Conservation (phyloP, 371 early-diverging fungal species). For the Mucor velutinosus region DNA sequence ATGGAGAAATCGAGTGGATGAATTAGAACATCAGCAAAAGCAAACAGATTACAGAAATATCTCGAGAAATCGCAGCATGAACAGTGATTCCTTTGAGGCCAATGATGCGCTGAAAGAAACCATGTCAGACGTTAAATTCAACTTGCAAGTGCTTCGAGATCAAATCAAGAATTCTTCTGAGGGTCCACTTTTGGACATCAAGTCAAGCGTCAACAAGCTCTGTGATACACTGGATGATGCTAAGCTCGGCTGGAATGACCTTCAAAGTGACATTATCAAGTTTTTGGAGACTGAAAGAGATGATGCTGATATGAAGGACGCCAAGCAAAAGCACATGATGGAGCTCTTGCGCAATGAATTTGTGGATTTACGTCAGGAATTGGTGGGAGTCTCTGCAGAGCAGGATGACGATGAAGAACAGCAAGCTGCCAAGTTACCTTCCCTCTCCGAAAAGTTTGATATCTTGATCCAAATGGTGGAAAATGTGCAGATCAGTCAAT, state of each 20-base stretch:
- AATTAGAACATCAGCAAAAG: constrained; percentile 23
- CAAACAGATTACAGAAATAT: constrained; percentile 12
- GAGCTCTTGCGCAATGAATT: constrained; percentile 22
- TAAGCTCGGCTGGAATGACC: constrained; percentile 31
- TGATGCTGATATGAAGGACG: constrained; percentile 9
- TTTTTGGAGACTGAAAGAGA: constrained; percentile 31
- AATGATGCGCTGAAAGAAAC: constrained; percentile 24
- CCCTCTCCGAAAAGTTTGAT: constrained; percentile 40
- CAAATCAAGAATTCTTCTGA: constrained; percentile 30
- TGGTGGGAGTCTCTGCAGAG: constrained; percentile 20
- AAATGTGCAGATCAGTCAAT: constrained; percentile 38
- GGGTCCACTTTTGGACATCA: constrained; percentile 35
- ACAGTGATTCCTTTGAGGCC: background rate
- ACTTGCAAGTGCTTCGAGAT: constrained; percentile 33
- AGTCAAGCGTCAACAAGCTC: constrained; percentile 27
- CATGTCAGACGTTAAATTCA: constrained; percentile 35
- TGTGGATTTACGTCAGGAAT: constrained; percentile 25
- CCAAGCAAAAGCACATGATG: constrained; percentile 16
- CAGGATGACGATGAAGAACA: background rate
- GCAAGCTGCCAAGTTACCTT: constrained; percentile 12
- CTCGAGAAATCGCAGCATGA: background rate
- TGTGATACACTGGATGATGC: constrained; percentile 35
- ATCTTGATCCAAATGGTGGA: constrained; percentile 43
- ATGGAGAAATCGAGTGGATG: constrained; percentile 25
- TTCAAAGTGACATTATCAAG: constrained; percentile 37